A percentile compares a stretch with the other conserved stretches of the same genome.
phyloP scores from a whole-genome alignment of 129 eudicot genomes.

The Solidago caesia region DNA sequence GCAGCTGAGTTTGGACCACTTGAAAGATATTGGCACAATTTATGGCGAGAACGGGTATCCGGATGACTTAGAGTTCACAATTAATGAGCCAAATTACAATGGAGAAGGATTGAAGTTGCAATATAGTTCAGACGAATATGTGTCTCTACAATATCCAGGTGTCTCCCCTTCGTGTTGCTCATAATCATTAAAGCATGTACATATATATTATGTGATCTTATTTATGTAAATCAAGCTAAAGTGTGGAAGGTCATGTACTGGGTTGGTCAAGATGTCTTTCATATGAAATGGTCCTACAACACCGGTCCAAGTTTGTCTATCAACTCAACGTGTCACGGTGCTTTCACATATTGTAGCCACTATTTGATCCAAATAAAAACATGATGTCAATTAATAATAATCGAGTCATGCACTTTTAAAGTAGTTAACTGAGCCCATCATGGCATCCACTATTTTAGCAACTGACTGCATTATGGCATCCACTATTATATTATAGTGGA shows the following conservation, averaged over 20 bases:
- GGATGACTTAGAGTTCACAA: constrained; percentile 37
- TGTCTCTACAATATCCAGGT: constrained; percentile 53
- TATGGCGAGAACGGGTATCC: constrained; percentile 39
- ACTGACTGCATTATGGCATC: background rate
- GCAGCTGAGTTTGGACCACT: constrained; percentile 69
- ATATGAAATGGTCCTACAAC: constrained; percentile 9
- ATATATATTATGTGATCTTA: constrained; percentile 8
- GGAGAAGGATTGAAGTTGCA: constrained; percentile 30
- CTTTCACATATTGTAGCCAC: constrained; percentile 1
- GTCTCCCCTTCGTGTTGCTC: constrained; percentile 23
- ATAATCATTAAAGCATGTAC: constrained; percentile 20
- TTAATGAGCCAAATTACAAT: constrained; percentile 30
- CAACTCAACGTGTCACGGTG: background rate
- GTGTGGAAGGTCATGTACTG: constrained; percentile 2
- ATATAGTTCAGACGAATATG: constrained; percentile 39
- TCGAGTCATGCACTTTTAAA: background rate
- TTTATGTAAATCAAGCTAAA: constrained; percentile 4
- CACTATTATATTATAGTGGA: background rate
- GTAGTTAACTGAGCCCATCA: constrained; percentile 6
- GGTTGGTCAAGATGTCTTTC: constrained; percentile 24
- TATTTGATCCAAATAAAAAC: background rate
- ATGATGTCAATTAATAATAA: background rate
- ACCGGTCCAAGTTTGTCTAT: constrained; percentile 7
- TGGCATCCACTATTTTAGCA: background rate
- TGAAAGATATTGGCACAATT: constrained; percentile 35